Evolutionary conservation across 2,329 filamentous ascomycete species (phyloP), one percentile per base, ranked within the genome.

Genomic region (Graphilbum fragrans): DNA sequence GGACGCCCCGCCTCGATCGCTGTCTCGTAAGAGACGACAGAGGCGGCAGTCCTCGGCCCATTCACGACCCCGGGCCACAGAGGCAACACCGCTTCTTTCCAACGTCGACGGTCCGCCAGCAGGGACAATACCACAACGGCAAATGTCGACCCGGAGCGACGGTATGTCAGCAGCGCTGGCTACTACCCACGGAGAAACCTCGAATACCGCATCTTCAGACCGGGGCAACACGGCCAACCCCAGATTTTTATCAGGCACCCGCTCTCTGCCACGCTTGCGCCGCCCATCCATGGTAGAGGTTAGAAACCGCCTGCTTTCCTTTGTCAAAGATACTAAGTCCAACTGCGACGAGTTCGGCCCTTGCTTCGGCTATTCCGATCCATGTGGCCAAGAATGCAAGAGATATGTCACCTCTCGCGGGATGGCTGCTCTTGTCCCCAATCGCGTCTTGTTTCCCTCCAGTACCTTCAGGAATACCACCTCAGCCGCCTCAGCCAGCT

Each of bases 371-470:
- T 82, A 77, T 53, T 67, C 74, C 2, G 77, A 81, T 49, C 76
- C 75, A 1, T 81, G 77, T 47, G 76, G 75, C 2, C 74, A 79
- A 53, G 74, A 77, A 53, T 80, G 77, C 55, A 77, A 75, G 56
- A 79, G 77, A 49, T 73, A 78, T 45, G 34, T 77, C 3, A 59
- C 52, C 49, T 60, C 55, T 23, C 64, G 67, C 9, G 61, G 61
- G 1, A 67, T 25, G 2, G 16, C 12, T 7, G 25, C 25, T 12
- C 7, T n/a, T 21, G 20, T 5, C 35, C 11, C 11, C 20, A 12
- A 14, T 62, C 3, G 62, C 62, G 1, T 27, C 38, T 1, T 56
- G 12, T 50, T 29, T 10, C 22, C 7, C n/a, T n/a, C n/a, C n/a
- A n/a, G n/a, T n/a, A 22, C 21, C 6, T 12, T 16, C 19, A 39